Evolutionary conservation across 768 basidiomycete genomes (phyloP), one percentile per base, ranked within the genome.

Genomic region (Piloderma croceum): DNA sequence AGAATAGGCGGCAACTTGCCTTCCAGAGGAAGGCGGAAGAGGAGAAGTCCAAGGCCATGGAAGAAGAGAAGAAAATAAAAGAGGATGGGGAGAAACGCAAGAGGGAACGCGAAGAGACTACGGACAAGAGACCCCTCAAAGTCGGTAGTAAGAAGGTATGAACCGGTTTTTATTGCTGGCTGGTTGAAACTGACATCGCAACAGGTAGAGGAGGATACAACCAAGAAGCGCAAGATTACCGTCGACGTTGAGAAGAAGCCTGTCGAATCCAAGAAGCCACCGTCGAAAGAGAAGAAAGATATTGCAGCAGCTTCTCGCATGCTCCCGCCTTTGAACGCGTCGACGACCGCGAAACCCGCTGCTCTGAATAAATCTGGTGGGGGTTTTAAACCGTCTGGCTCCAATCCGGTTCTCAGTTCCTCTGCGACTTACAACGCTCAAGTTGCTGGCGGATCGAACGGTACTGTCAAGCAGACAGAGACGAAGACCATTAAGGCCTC

Each of bases 11-110:
- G n/a, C 84, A 79, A 52, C 76, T 65, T 31, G 80, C 74, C 17
- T 57, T 72, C 42, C 80, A 85, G 56, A 73, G 80, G 54, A 92
- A 90, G 59, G 81, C 73, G 1, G 86, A 88, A 36, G 86, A 89
- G 51, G 87, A 87, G 58, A 83, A 75, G 56, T 60, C 67, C 2
- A 75, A 74, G 23, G 62, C 68, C 22, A 59, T 71, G 34, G 84
- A 87, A 27, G 76, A 83, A 47, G 88, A 90, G 44, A 74, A 71
- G 47, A 87, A 77, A 60, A 58, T 70, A 52, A 87, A 76, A 53
- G 83, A 85, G 36, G 86, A 89, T 41, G 65, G 69, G 13, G 88
- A 91, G 42, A 76, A 76, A 39, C 73, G 86, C 42, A 90, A 91
- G 62, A 77, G 83, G 52, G 90, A 90, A 54, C 74, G 83, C 29